Evolutionary conservation across 805 yeast genomes (phyloP), one percentile per base, ranked within the genome.

Genomic region (Candida silvicultrix): DNA sequence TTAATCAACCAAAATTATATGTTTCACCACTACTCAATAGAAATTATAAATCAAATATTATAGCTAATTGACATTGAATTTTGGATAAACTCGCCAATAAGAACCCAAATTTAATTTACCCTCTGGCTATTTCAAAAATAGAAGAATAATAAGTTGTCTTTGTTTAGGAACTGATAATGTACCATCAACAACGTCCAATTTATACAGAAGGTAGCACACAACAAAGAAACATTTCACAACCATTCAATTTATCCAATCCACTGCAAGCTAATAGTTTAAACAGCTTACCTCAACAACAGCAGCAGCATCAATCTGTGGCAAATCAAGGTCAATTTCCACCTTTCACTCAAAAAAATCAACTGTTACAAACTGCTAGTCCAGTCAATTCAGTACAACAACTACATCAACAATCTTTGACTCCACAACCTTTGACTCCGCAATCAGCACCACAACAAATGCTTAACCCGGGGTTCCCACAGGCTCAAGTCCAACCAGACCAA

Each of bases 171-270:
- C 28, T 22, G 29, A 38, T 23, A n/a, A 38, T 38, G 41, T 38
- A 38, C 25, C 41, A 38, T 20, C 41, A 38, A n/a, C 35, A 31
- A 38, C 41, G 41, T 25, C 40, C 40, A 36, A 29, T 49, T 37
- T 38, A 38, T 25, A 8, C 51, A 38, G 41, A 32, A 9, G 11
- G 38, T 5, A n/a, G 25, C 9, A 12, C 37, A 39, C 37, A 31
- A n/a, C 35, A 37, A 21, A 37, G 19, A 21, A 21, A 15, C 5
- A 37, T 37, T 4, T 19, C 39, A 6, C 45, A 42, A 38, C 45
- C 37, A 31, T 21, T 21, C 14, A 28, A 19, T 19, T 25, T 40
- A 31, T 40, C 32, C 11, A 40, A 40, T 25, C 43, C 28, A 29
- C n/a, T 18, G 37, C 43, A 4, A 9, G 31, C 7, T 16, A n/a